Base-by-base conservation (phyloP, 768 basidiomycete genomes). In the Boletus pseudo-olivaceus region DNA sequence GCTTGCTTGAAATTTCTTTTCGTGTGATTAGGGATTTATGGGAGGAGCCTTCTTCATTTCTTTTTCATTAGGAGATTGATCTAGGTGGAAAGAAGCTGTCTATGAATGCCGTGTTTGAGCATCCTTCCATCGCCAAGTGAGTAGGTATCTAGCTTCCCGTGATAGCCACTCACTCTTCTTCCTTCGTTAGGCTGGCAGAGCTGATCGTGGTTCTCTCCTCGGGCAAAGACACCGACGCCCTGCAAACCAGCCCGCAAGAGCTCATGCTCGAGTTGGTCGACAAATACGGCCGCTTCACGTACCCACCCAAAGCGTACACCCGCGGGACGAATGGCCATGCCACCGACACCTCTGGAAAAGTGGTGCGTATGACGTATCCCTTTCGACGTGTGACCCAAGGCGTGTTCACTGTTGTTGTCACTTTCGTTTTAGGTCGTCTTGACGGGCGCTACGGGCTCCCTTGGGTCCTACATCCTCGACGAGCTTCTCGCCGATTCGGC, bases 391-490 rank as follows among this genome's bases (percentile, higher is more conserved):
- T 32, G 38, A 15, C 10, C 1, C 30, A 9, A 1, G 26, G n/a
- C 20, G 2, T 20, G 23, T n/a, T 27, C 37, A 54, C 12, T 20
- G 4, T n/a, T 12, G 10, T 27, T 43, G 26, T 10, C 15, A 7
- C 2, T 41, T 4, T 23, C 40, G 40, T 27, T 30, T 7, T 4
- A 61, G 58, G 47, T 67, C 8, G 73, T 82, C 5, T 68, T 83
- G 34, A 82, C 81, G 0, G 82, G 81, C 5, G 77, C 74, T 0
- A 81, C 81, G 5, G 82, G 81, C 1, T 80, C 78, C 2, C 73
- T 82, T 3, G 82, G 82, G 9, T 80, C 80, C 2, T 76, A 81
- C 52, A 73, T 82, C 12, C 73, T 84, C n/a, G 67, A 73, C 33
- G 73, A 77, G 45, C 68, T 83, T 2, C 66, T 77, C 4, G 59